Evolutionary conservation across 2,329 filamentous ascomycete genomes (phyloP).

Genomic region (Fusarium tjaetaba): DNA sequence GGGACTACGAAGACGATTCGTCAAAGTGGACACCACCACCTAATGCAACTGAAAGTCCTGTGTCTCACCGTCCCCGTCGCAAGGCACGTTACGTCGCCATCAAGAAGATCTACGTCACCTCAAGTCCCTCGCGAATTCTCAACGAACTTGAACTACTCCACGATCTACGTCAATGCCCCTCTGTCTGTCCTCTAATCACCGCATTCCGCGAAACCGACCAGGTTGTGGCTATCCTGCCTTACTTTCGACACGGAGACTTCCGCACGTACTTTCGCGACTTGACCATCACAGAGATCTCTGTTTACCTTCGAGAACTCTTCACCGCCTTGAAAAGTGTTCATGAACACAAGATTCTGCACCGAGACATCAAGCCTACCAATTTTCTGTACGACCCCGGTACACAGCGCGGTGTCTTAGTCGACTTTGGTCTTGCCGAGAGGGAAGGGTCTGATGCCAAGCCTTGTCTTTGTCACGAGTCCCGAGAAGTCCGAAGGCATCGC

Average conservation of each 20-base stretch:
- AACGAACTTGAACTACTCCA: slow-evolving; percentile 96
- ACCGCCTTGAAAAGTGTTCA: slow-evolving; percentile 87
- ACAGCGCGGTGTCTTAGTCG: slow-evolving; percentile 90
- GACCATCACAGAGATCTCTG: slow-evolving; percentile 83
- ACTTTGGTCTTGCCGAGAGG: slow-evolving; percentile 95
- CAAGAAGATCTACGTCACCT: slow-evolving; percentile 99
- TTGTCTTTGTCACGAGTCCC: slow-evolving; percentile 80
- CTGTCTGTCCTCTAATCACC: slow-evolving; percentile 94
- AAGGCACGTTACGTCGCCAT: slow-evolving; percentile 85
- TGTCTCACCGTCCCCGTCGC: slow-evolving; percentile 45
- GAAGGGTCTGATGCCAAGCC: slow-evolving; percentile 80
- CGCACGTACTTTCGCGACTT: slow-evolving; percentile 93
- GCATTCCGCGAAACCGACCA: slow-evolving; percentile 96
- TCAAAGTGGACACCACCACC: slow-evolving; percentile 77
- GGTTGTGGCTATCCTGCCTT: slow-evolving; percentile 92
- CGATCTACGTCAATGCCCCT: slow-evolving; percentile 82
- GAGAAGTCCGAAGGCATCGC: slow-evolving; percentile 69
- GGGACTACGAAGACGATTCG: slow-evolving; percentile 79
- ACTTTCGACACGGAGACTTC: slow-evolving; percentile 96
- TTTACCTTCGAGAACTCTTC: slow-evolving; percentile 91
- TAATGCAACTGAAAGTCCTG: slow-evolving; percentile 57
- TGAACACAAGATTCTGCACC: slow-evolving; percentile 84
- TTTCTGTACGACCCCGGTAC: slow-evolving; percentile 89
- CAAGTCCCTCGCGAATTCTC: slow-evolving; percentile 89
- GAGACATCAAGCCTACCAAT: slow-evolving; percentile 97